These are phyloP conservation scores for Psilocybe subaeruginosa DNA, from an alignment of 768 basidiomycete genomes.

Conservation along the genomic window DNA sequence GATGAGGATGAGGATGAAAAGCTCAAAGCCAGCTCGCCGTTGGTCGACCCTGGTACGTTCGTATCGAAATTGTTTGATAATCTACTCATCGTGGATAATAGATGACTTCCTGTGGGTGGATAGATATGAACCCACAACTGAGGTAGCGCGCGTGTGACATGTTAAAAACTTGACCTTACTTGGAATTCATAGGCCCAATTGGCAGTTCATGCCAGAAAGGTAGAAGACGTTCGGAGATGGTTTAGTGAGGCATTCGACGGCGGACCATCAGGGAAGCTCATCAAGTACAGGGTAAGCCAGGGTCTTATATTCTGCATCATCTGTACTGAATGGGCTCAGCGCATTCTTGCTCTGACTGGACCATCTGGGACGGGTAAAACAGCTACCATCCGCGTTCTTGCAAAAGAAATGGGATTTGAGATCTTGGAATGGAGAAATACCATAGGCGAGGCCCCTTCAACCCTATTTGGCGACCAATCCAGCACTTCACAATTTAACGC, in stretches of 20 bases:
- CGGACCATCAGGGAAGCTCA: conserved; percentile 61
- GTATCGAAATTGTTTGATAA: background rate
- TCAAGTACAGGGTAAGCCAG: conserved; percentile 72
- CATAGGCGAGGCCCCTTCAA: conserved; percentile 49
- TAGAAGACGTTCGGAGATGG: conserved; percentile 80
- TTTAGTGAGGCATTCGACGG: conserved; percentile 72
- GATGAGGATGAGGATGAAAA: background rate
- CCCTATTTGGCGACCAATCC: conserved; percentile 19
- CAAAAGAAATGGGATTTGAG: conserved; percentile 75
- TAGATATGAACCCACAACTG: conserved; percentile 60
- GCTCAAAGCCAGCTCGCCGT: background rate
- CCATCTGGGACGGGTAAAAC: conserved; percentile 94
- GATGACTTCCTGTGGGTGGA: conserved; percentile 49
- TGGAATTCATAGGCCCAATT: conserved; percentile 56
- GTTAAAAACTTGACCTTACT: background rate
- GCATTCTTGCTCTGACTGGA: conserved; percentile 84
- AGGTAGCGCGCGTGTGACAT: conserved; percentile 36
- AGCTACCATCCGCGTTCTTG: conserved; percentile 75
- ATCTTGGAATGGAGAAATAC: conserved; percentile 86
- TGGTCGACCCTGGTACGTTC: conserved; percentile 10
- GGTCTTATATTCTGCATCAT: background rate
- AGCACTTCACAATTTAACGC: conserved; percentile 12
- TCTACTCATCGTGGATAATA: background rate
- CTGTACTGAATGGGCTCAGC: conserved; percentile 42
- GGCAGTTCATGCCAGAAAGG: conserved; percentile 79